A percentile compares a stretch with the other conserved stretches of the same genome.
These are phyloP conservation scores for Paragyromitra xinjiangensis DNA, from an alignment of 495 filamentous ascomycete species.

Conservation along the genomic window DNA sequence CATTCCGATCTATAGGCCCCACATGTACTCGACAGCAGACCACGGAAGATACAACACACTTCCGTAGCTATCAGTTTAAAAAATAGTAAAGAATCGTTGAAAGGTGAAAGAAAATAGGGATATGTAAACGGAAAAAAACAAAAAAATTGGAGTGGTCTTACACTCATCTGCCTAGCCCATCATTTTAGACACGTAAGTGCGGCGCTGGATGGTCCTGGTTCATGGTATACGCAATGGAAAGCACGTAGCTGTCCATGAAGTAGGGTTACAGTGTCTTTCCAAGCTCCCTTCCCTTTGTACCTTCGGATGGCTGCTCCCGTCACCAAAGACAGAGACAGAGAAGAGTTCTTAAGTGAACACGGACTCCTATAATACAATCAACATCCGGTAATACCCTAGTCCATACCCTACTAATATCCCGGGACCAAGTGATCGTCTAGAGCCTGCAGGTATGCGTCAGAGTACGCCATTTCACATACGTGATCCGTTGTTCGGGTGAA, in stretches of 20 bases:
- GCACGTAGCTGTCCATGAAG: conserved; percentile 20
- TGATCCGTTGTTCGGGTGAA: conserved; percentile 23
- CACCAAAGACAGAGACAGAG: conserved; percentile 18
- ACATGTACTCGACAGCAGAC: conserved; percentile 9
- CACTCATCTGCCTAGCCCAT: conserved; percentile 13
- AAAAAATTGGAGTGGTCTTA: conserved; percentile 13
- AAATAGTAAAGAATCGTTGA: conserved; percentile 11
- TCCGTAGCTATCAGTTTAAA: conserved; percentile 7
- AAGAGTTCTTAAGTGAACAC: conserved; percentile 8
- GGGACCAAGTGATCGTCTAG: conserved; percentile 17
- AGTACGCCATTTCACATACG: conserved; percentile 17
- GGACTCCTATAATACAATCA: not conserved
- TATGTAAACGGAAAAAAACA: not conserved
- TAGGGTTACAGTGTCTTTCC: conserved; percentile 6
- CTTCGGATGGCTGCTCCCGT: conserved; percentile 6
- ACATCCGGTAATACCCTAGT: conserved; percentile 2
- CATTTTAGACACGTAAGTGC: conserved; percentile 30
- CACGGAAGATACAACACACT: conserved; percentile 22
- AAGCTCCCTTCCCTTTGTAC: not conserved
- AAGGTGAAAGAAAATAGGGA: conserved; percentile 5
- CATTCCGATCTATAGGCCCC: conserved; percentile 15
- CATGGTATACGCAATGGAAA: conserved; percentile 9
- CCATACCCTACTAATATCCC: not conserved
- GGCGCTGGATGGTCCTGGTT: not conserved
- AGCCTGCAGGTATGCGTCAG: conserved; percentile 51